Base-by-base conservation (phyloP, 116 monocot genomes). In the Papilionanthe hybrid region DNA sequence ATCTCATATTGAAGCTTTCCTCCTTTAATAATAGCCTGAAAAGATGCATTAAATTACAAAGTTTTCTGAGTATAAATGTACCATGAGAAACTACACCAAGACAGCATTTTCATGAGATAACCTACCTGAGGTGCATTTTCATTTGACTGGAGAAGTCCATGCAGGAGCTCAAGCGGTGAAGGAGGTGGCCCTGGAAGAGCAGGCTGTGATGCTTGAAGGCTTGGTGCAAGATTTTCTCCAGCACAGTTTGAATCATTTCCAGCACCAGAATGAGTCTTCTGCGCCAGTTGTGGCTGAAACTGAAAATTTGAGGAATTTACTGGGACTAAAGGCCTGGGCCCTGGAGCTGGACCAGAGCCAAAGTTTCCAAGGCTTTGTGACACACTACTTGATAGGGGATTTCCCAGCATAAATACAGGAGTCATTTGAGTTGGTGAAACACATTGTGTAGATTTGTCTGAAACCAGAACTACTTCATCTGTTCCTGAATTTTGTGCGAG, bases 101-200 rank as follows among this genome's bases (percentile, higher is more conserved):
- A 44, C 10, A n/a, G 22, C 73, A 42, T 43, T 73, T 15, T 8
- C 9, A 44, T 7, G 22, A n/a, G 73, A 73, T 3, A 20, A 73
- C n/a, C 10, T 11, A 73, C 73, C 43, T 73, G 43, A 7, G 73
- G 73, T n/a, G 22, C 7, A n/a, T 73, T 73, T 73, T 73, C 41
- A 20, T 73, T 73, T 25, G 73, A 73, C 22, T 73, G 43, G 9
- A n/a, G n/a, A 9, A 73, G 29, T 12, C 73, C 44, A 15, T 17
- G 69, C 69, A 69, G 37, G 80, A 86, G 43, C 28, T 81, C 75
- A 30, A 78, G 75, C 11, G 77, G 79, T 41, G 77, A 77, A 23
- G 76, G 82, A 68, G 75, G 75, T 10, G 50, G 79, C 56, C 79
- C 79, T 47, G 82, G 82, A 57, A 81, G 78, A 75, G 75, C n/a